These are phyloP conservation scores for Solanum appendiculatum DNA, from an alignment of 257 asterid genomes.

Conservation along the genomic window DNA sequence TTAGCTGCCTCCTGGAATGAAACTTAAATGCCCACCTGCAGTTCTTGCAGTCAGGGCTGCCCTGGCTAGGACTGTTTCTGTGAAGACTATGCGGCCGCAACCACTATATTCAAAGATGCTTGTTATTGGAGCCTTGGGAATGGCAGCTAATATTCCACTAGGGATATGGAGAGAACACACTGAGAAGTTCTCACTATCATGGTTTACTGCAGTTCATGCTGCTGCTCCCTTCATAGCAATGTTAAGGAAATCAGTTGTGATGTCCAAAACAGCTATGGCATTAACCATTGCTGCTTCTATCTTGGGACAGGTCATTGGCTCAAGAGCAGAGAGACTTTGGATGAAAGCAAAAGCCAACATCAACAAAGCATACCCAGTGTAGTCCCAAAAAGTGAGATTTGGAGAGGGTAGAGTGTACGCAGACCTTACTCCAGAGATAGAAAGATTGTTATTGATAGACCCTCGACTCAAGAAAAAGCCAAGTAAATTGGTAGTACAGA, in stretches of 20 bases:
- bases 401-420: too few species aligned
- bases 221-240: slow-evolving; percentile 81
- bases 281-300: slow-evolving; percentile 63
- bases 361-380: too few species aligned
- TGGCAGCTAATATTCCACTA: slow-evolving; percentile 61
- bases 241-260: slow-evolving; percentile 66
- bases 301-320: slow-evolving; percentile 60
- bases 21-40: slow-evolving; percentile 62
- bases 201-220: slow-evolving; percentile 80
- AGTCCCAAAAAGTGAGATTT: too few species aligned
- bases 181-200: slow-evolving; percentile 42
- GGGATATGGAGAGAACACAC: slow-evolving; percentile 83
- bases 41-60: slow-evolving; percentile 37
- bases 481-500: too few species aligned
- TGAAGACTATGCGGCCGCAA: slow-evolving; percentile 58
- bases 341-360: too few species aligned
- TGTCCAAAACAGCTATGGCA: slow-evolving; percentile 84
- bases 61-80: slow-evolving; percentile 54
- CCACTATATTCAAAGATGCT: slow-evolving; percentile 60
- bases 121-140: slow-evolving; percentile 51
- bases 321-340: too few species aligned
- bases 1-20: slow-evolving; percentile 49
- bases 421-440: too few species aligned
- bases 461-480: too few species aligned
- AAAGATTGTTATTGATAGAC: too few species aligned